Percentiles rank a stretch among this genome's conserved stretches.
Evolutionary conservation across 129 eudicot species (phyloP).

Genomic region (Tagetes patula): DNA sequence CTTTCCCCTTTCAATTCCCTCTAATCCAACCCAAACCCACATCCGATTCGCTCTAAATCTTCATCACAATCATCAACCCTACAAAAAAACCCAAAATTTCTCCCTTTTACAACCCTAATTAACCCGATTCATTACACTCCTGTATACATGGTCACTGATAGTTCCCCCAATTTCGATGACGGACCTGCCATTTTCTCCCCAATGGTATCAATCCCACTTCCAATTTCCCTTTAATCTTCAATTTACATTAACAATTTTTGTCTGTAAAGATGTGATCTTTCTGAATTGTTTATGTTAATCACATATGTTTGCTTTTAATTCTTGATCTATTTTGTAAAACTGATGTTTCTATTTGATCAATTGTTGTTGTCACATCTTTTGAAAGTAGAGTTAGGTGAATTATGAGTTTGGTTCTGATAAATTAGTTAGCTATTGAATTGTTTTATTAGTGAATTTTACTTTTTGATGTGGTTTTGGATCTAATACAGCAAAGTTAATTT

Average conservation of each 20-base stretch:
- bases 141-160: slow-evolving; percentile 38
- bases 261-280: slow-evolving; percentile 13
- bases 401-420: slow-evolving; percentile 6
- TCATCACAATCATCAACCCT: slow-evolving; percentile 19
- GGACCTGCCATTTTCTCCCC: slow-evolving; percentile 33
- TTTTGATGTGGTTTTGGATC: not conserved
- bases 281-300: slow-evolving; percentile 20
- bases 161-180: slow-evolving; percentile 37
- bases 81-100: not conserved
- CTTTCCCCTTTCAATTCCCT: slow-evolving; percentile 30
- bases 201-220: slow-evolving; percentile 25
- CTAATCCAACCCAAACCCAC: slow-evolving; percentile 7
- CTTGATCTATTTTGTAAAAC: slow-evolving; percentile 10
- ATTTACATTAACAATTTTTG: slow-evolving; percentile 17
- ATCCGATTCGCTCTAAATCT: slow-evolving; percentile 26
- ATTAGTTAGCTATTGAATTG: slow-evolving; percentile 7
- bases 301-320: slow-evolving; percentile 12
- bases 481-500: not conserved
- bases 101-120: slow-evolving; percentile 31
- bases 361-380: slow-evolving; percentile 4
- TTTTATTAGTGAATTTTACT: not conserved
- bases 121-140: slow-evolving; percentile 16
- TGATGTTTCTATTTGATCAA: slow-evolving; percentile 20
- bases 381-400: not conserved
- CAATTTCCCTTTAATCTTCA: not conserved